A percentile compares a stretch with the other conserved stretches of the same genome.
These are phyloP conservation scores for Coniferiporia sulphurascens DNA, from an alignment of 1,284 basidiomycete genomes.

Conservation along the genomic window DNA sequence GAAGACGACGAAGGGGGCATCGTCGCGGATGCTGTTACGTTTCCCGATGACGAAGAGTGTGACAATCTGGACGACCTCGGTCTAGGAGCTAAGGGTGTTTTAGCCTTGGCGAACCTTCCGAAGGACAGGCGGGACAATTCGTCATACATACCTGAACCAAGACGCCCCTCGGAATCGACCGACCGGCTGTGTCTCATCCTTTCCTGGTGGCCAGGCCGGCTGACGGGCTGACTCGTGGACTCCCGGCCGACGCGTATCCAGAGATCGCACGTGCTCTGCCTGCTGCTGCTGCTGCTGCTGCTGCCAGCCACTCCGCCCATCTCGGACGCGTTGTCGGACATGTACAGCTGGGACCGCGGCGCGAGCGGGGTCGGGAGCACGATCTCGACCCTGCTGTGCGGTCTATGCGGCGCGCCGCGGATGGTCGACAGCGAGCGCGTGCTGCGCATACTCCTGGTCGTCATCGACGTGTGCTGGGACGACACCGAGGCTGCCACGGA, in stretches of 20 bases:
- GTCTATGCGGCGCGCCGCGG: slow-evolving; percentile 47
- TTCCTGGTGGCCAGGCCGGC: neutral
- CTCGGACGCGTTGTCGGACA: neutral
- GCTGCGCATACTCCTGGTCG: slow-evolving; percentile 27
- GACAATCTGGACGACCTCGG: slow-evolving; percentile 1
- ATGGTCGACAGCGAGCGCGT: slow-evolving; percentile 26
- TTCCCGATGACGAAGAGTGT: slow-evolving; percentile 7
- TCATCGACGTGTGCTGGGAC: slow-evolving; percentile 30
- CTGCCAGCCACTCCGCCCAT: neutral
- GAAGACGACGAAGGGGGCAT: neutral
- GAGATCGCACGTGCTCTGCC: slow-evolving; percentile 14
- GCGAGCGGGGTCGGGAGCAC: slow-evolving; percentile 54
- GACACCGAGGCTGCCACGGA: slow-evolving; percentile 37
- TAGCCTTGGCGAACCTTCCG: no score
- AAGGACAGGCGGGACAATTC: no score
- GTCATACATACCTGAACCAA: no score
- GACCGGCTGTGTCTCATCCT: neutral
- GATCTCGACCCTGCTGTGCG: slow-evolving; percentile 52
- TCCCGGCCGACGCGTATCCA: slow-evolving; percentile 14
- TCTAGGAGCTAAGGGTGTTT: neutral
- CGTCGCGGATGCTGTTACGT: neutral
- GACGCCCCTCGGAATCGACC: slow-evolving; percentile 3
- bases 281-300: neutral
- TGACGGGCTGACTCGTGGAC: neutral
- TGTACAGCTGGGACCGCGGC: slow-evolving; percentile 28